Conservation (phyloP, 1,284 basidiomycete genomes). For the Ganoderma resinaceum region DNA sequence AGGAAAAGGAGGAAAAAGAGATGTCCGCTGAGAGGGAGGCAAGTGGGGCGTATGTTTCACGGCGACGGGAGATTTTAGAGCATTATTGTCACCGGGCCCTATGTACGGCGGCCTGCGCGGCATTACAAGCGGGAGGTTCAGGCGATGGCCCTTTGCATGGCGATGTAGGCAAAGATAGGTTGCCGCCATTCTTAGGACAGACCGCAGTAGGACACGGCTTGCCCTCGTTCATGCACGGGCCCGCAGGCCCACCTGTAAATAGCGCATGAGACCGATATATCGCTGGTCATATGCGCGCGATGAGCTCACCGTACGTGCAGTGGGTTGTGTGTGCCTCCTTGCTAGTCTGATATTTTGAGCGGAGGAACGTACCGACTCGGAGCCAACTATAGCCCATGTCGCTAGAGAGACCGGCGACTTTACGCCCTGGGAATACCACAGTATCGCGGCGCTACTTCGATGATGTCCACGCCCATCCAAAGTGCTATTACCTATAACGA, state of each 20-base stretch:
- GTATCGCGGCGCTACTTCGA: not conserved
- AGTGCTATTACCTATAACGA: not conserved
- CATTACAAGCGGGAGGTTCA: not conserved
- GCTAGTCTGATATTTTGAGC: not conserved
- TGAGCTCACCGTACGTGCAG: not conserved
- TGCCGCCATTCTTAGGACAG: not conserved
- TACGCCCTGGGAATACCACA: not conserved
- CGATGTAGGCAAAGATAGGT: not conserved
- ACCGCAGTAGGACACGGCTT: not conserved
- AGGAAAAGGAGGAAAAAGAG: not conserved
- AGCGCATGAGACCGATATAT: not conserved
- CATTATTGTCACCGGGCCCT: not conserved
- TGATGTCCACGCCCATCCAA: not conserved
- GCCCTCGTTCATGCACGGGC: not conserved
- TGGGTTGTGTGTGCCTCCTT: not conserved
- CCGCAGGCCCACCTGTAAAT: not conserved
- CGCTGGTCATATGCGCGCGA: not conserved
- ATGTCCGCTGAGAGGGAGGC: not conserved
- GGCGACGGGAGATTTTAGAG: not conserved
- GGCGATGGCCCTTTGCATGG: not conserved
- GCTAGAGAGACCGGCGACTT: not conserved
- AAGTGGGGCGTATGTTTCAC: not conserved
- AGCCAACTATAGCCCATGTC: not conserved
- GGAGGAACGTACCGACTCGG: not conserved
- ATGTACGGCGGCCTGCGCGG: not conserved